Conservation (phyloP, 345 rosid species). For the Pistacia atlantica region DNA sequence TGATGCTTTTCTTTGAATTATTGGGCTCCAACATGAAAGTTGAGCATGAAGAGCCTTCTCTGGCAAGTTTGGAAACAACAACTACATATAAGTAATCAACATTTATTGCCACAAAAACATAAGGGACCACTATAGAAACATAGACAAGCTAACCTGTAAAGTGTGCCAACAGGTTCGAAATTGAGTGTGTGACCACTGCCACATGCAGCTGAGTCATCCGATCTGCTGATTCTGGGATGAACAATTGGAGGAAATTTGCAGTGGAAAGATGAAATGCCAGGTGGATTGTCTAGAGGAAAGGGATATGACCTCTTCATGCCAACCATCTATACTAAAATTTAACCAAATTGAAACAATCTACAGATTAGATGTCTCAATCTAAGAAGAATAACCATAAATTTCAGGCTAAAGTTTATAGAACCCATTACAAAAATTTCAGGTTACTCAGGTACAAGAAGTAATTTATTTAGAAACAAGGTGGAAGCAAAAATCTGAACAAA, state of each 20-base stretch:
- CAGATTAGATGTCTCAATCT: background rate
- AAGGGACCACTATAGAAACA: background rate
- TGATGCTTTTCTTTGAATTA: slow-evolving; percentile 25
- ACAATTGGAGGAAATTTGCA: slow-evolving; percentile 30
- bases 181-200: slow-evolving; percentile 25
- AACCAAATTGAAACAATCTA: slow-evolving; percentile 17
- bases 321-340: slow-evolving; percentile 39
- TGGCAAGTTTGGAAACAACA: slow-evolving; percentile 15
- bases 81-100: background rate
- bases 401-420: background rate
- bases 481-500: slow-evolving; percentile 8
- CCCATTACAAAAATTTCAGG: background rate
- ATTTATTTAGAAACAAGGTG: background rate
- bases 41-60: slow-evolving; percentile 38
- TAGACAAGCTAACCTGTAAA: slow-evolving; percentile 40
- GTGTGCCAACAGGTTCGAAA: slow-evolving; percentile 16
- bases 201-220: slow-evolving; percentile 41
- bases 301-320: slow-evolving; percentile 58
- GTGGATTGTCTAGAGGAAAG: slow-evolving; percentile 42
- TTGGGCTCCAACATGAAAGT: slow-evolving; percentile 27
- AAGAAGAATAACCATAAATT: slow-evolving; percentile 3
- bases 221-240: slow-evolving; percentile 29
- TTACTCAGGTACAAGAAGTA: background rate
- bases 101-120: background rate
- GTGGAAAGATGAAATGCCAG: slow-evolving; percentile 22